These are phyloP conservation scores for Lactifluus hygrophoroides DNA, from an alignment of 768 basidiomycete species.

Conservation along the genomic window DNA sequence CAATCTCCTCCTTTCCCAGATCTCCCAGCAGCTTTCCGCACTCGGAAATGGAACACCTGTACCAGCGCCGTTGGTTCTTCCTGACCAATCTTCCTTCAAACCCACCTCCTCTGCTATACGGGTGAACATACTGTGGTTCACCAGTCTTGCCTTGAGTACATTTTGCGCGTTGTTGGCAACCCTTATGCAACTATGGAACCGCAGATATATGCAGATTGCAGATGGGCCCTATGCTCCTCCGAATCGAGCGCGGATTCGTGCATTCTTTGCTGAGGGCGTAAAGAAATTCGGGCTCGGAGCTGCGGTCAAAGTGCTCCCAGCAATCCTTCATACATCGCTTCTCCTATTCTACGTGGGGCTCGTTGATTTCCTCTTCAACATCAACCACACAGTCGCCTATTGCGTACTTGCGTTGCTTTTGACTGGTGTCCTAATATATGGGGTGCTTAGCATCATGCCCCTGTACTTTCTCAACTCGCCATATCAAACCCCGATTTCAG, in stretches of 20 bases:
- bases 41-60: not conserved
- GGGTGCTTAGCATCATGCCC: not conserved
- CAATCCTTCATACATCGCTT: not conserved
- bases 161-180: not conserved
- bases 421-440: not conserved
- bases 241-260: not conserved
- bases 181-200: not conserved
- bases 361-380: not conserved
- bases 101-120: not conserved
- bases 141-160: not conserved
- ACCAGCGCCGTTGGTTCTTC: not conserved
- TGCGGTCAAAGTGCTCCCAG: slow-evolving; percentile 32
- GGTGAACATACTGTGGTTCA: not conserved
- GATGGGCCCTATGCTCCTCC: not conserved
- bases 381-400: not conserved
- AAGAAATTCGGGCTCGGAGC: slow-evolving; percentile 33
- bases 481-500: not conserved
- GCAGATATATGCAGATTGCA: not conserved
- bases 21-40: not conserved
- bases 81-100: not conserved
- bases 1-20: not conserved
- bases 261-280: slow-evolving; percentile 31
- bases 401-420: not conserved
- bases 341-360: not conserved
- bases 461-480: not conserved